These are phyloP conservation scores for Cladobotryum mycophilum DNA, from an alignment of 2,329 filamentous ascomycete species.

Conservation along the genomic window DNA sequence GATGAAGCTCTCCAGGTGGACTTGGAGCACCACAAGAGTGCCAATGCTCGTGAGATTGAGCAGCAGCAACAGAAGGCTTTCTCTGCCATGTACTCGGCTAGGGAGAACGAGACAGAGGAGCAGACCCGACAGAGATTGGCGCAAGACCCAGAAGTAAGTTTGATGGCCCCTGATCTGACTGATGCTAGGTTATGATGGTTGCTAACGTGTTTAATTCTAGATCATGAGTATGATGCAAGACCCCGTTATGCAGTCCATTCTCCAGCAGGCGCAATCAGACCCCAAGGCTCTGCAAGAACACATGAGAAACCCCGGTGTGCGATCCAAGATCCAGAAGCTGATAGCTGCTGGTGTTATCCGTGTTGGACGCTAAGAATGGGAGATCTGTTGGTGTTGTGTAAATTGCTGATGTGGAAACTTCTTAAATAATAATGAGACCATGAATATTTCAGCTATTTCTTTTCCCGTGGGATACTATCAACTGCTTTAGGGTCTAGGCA, in stretches of 20 bases:
- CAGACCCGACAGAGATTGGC: slow-evolving; percentile 88
- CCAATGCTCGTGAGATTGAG: slow-evolving; percentile 87
- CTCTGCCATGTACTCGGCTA: slow-evolving; percentile 79
- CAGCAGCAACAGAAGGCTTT: slow-evolving; percentile 91
- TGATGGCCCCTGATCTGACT: background rate
- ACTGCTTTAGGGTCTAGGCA: background rate
- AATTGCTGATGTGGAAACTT: background rate
- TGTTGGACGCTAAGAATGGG: slow-evolving; percentile 42
- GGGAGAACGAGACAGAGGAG: slow-evolving; percentile 92
- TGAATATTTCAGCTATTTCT: background rate
- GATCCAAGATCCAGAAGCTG: slow-evolving; percentile 88
- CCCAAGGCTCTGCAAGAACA: slow-evolving; percentile 91
- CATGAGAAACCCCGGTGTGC: slow-evolving; percentile 85
- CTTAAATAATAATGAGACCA: background rate
- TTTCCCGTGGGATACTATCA: no score
- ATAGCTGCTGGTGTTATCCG: slow-evolving; percentile 89
- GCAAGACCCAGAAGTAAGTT: slow-evolving; percentile 79
- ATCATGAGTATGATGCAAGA: slow-evolving; percentile 91
- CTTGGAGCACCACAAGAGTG: slow-evolving; percentile 57
- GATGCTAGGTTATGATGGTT: background rate
- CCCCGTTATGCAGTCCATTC: slow-evolving; percentile 94
- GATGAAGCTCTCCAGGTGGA: slow-evolving; percentile 75
- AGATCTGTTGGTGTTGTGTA: background rate
- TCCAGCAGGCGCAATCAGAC: slow-evolving; percentile 92
- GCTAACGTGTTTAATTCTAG: slow-evolving; percentile 25